Conservation (phyloP, 1,284 basidiomycete genomes). For the Blastosporella zonata region DNA sequence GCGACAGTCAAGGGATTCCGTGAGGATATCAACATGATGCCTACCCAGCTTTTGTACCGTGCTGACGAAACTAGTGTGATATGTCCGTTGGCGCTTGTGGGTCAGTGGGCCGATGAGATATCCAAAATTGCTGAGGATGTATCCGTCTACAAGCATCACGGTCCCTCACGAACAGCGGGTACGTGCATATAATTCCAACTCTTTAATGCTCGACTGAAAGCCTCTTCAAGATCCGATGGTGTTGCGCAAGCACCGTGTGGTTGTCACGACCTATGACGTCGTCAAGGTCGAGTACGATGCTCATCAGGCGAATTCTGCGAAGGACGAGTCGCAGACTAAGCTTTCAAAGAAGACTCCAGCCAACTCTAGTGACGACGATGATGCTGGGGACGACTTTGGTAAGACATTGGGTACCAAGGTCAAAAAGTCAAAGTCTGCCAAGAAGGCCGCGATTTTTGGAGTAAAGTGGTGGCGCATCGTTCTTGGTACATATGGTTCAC, state of each 20-base stretch:
- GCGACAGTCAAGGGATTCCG: slow-evolving; percentile 72
- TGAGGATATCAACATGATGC: slow-evolving; percentile 67
- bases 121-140: slow-evolving; percentile 72
- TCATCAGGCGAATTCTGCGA: slow-evolving; percentile 40
- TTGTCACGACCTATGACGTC: slow-evolving; percentile 83
- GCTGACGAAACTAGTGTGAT: slow-evolving; percentile 56
- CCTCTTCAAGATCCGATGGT: slow-evolving; percentile 49
- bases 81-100: slow-evolving; percentile 81
- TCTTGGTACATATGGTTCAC: slow-evolving; percentile 52
- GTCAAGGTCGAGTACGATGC: slow-evolving; percentile 71
- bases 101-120: slow-evolving; percentile 91
- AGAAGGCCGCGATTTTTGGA: slow-evolving; percentile 71
- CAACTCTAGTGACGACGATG: slow-evolving; percentile 28
- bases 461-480: slow-evolving; percentile 86
- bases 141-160: slow-evolving; percentile 81
- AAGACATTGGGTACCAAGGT: slow-evolving; percentile 40
- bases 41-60: slow-evolving; percentile 26
- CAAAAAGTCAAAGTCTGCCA: slow-evolving; percentile 38
- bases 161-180: slow-evolving; percentile 69
- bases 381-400: slow-evolving; percentile 36
- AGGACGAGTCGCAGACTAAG: slow-evolving; percentile 48
- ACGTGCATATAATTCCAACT: slow-evolving; percentile 17
- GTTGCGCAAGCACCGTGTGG: slow-evolving; percentile 68
- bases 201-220: not conserved
- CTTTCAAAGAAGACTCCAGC: slow-evolving; percentile 27